A percentile compares a stretch with the other conserved stretches of the same genome.
These are phyloP conservation scores for Monosporascus ibericus DNA, from an alignment of 2,329 filamentous ascomycete species.

Conservation along the genomic window DNA sequence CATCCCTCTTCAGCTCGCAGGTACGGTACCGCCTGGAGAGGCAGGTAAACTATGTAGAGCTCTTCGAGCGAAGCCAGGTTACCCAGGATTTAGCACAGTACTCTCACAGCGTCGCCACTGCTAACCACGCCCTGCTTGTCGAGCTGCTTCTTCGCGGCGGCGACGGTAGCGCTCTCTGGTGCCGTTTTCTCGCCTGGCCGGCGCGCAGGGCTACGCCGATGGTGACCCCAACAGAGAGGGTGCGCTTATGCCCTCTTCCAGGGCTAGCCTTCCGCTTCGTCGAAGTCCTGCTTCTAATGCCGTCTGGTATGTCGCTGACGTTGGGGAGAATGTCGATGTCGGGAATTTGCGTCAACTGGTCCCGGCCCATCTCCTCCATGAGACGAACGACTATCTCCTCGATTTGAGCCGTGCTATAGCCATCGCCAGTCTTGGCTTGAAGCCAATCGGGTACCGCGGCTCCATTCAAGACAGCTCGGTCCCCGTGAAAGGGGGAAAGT, in stretches of 20 bases:
- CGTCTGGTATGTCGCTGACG: constrained; percentile 34
- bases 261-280: constrained; percentile 20
- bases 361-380: constrained; percentile 36
- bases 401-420: constrained; percentile 43
- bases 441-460: constrained; percentile 46
- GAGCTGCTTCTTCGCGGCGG: too few relatives aligned
- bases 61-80: too few relatives aligned
- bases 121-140: too few relatives aligned
- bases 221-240: constrained; percentile 8
- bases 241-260: constrained; percentile 23
- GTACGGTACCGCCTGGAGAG: too few relatives aligned
- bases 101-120: too few relatives aligned
- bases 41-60: too few relatives aligned
- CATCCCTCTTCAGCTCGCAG: too few relatives aligned
- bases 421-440: constrained; percentile 37
- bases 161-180: too few relatives aligned
- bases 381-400: constrained; percentile 40
- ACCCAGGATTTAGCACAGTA: too few relatives aligned
- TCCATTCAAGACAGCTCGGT: constrained; percentile 27
- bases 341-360: constrained; percentile 40
- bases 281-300: constrained; percentile 19
- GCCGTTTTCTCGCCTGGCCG: too few relatives aligned
- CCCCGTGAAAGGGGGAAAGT: constrained; percentile 11
- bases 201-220: too few relatives aligned
- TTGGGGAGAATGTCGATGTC: constrained; percentile 55